Conservation (phyloP, 805 yeast species). For the Saturnispora ahearnii region DNA sequence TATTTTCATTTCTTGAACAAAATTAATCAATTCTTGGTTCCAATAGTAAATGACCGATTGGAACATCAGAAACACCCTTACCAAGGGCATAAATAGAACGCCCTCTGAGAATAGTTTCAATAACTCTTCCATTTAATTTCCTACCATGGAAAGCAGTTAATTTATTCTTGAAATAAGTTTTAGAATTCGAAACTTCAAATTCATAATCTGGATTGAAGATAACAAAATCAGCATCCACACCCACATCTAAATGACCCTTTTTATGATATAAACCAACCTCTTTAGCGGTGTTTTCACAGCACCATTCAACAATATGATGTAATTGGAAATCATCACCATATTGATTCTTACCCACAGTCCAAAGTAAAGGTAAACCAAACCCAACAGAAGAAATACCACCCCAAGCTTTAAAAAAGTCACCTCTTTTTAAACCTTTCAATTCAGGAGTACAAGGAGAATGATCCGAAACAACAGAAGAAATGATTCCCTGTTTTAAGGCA, state of each 20-base stretch:
- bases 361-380: conserved; percentile 72
- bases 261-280: conserved; percentile 69
- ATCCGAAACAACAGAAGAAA: conserved; percentile 85
- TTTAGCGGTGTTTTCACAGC: conserved; percentile 70
- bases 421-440: conserved; percentile 67
- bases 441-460: conserved; percentile 96
- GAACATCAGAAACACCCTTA: conserved; percentile 45
- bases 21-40: conserved; percentile 40
- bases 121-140: conserved; percentile 60
- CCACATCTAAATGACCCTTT: conserved; percentile 67
- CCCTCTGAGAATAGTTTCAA: conserved; percentile 77
- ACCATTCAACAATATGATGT: conserved; percentile 67
- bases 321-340: conserved; percentile 24
- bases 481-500: conserved; percentile 55
- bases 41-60: conserved; percentile 52
- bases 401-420: conserved; percentile 91
- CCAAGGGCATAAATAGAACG: conserved; percentile 49
- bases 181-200: conserved; percentile 43
- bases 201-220: conserved; percentile 59
- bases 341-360: conserved; percentile 56
- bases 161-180: conserved; percentile 73
- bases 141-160: conserved; percentile 79
- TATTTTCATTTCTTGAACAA: no score
- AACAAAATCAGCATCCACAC: conserved; percentile 83
- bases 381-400: conserved; percentile 95